Evolutionary conservation across 148 eudicot genomes (phyloP).

Genomic region (Rhododendron molle): DNA sequence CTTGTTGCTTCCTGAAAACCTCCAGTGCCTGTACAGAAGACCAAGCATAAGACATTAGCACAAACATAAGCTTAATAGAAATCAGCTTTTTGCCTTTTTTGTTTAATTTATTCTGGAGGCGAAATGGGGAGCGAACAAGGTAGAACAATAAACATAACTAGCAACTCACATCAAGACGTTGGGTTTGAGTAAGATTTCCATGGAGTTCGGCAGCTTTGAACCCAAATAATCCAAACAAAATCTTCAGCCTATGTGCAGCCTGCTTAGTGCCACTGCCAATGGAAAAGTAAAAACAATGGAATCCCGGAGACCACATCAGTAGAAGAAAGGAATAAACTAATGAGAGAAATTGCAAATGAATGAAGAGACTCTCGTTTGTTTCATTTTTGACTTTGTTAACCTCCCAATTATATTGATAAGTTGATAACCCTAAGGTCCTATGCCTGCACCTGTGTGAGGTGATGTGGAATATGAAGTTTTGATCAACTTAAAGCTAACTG

Average conservation of each 20-base stretch:
- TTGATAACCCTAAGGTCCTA: neutral
- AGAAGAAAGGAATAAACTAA: neutral
- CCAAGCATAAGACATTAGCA: neutral
- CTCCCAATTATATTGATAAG: neutral
- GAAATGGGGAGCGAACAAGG: neutral
- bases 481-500: neutral
- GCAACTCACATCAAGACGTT: constrained; percentile 66
- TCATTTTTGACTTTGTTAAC: neutral
- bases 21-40: constrained; percentile 51
- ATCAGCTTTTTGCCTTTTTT: neutral
- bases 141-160: neutral
- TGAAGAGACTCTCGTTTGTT: neutral
- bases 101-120: neutral
- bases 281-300: constrained; percentile 10
- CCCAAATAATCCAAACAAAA: constrained; percentile 86
- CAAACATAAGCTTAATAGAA: neutral
- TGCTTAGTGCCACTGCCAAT: constrained; percentile 72
- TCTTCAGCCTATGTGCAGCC: constrained; percentile 91
- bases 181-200: constrained; percentile 83
- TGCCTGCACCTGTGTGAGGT: neutral
- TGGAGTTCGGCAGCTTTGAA: constrained; percentile 91
- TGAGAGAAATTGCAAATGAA: neutral
- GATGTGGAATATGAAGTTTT: neutral
- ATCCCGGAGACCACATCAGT: neutral
- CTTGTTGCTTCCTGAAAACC: constrained; percentile 73